Evolutionary conservation across 495 filamentous ascomycete genomes (phyloP), one percentile per base, ranked within the genome.

Genomic region (Achaetomiella virescens): DNA sequence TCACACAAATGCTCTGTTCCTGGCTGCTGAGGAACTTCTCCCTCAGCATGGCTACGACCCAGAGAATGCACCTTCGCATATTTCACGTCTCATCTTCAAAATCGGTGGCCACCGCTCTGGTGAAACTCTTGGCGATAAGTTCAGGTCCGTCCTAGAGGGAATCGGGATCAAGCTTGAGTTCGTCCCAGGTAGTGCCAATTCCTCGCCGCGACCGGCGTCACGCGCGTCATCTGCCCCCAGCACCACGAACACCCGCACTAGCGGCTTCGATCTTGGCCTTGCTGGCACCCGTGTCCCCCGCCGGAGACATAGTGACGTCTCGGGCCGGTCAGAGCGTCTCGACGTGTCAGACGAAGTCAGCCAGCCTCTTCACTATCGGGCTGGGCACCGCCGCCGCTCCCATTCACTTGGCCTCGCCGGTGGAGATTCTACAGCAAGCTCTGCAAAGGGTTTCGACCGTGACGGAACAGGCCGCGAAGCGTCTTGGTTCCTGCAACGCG

Each of bases 1-100:
- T 12, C 87, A 89, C 3, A 91, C 86, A 61, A 83, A 85, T 69
- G 88, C 89, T 18, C 78, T 95, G 25, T 95, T 91, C 71, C 74
- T 78, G 17, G 87, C 89, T 33, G 93, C 93, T 62, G 85, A 95
- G 61, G 73, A 81, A 54, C 76, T 89, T 25, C 78, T 93, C 40
- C 77, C 77, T 3, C 75, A 83, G 63, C 71, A 86, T 76, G 85
- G 83, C 57, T 70, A 84, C 59, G 76, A 90, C 58, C 75, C 81
- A 33, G 84, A 88, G 57, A 80, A 89, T 60, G 86, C 91, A 3
- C 67, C 67, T 63, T 82, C 81, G 61, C 77, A 83, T 50, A 89
- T 88, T 63, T 78, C 89, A 70, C 82, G 86, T 66, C 84, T 91
- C 66, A 69, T 96, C 56, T 85, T 95, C 67, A 87, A 85, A 69